These are phyloP conservation scores for Trametes punicea DNA, from an alignment of 768 basidiomycete species.

Conservation along the genomic window DNA sequence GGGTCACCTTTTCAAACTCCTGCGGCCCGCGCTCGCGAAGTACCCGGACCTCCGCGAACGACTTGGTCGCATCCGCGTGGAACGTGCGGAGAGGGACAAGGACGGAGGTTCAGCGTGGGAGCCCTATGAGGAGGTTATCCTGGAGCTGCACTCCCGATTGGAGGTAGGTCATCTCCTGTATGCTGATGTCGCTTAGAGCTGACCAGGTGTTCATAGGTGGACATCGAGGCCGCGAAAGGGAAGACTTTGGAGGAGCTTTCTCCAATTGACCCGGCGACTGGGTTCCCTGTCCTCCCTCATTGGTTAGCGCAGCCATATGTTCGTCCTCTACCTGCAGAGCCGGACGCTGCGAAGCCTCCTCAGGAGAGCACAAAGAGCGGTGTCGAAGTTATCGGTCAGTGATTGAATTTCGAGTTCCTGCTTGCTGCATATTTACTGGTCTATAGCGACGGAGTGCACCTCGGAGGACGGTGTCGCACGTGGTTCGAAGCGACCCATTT, in stretches of 20 bases:
- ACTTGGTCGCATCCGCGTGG: constrained; percentile 49
- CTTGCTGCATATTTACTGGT: neutral
- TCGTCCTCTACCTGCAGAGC: constrained; percentile 36
- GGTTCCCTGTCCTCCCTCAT: constrained; percentile 54
- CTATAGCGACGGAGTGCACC: neutral
- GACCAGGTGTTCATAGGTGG: constrained; percentile 37
- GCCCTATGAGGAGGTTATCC: constrained; percentile 51
- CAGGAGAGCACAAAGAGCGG: constrained; percentile 6
- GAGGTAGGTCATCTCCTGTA: constrained; percentile 37
- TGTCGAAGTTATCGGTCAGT: constrained; percentile 6
- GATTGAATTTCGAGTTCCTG: neutral
- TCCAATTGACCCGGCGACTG: constrained; percentile 42
- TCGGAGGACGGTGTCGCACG: neutral
- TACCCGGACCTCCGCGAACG: constrained; percentile 72
- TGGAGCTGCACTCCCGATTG: constrained; percentile 59
- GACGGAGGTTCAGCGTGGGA: constrained; percentile 31
- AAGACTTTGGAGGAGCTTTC: constrained; percentile 36
- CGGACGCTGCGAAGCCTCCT: constrained; percentile 6
- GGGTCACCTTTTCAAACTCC: constrained; percentile 89
- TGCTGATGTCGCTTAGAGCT: neutral
- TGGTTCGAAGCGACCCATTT: constrained; percentile 12
- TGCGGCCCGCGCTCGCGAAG: constrained; percentile 68
- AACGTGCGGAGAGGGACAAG: constrained; percentile 23
- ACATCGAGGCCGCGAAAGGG: constrained; percentile 38
- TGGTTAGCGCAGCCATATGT: constrained; percentile 76